Base-by-base conservation (phyloP, 192 early-diverging fungal genomes). In the Gigaspora rosea region DNA sequence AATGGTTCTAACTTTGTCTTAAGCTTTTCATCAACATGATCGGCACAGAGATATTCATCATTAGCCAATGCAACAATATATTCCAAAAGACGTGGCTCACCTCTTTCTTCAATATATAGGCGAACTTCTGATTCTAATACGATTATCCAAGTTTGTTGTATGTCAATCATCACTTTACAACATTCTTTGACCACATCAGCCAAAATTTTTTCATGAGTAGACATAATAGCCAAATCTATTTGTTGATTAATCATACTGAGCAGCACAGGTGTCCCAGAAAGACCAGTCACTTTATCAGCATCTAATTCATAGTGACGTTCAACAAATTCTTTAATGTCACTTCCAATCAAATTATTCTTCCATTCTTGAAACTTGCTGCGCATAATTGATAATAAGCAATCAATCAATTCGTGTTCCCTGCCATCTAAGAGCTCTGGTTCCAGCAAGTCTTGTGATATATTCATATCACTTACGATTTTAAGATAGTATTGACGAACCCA, bases 231-330 rank as follows among this genome's bases (percentile, higher is more conserved):
- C n/a, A 99, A 80, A 74, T 95, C 93, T 47, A 99, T 88, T 82
- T 98, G 96, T 85, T 99, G 95, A 81, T 97, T 97, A 73, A 99
- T 90, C 87, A 99, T 98, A 82, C 97, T 94, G 84, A 98, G 98
- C 79, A 98, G 85, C 62, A 95, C 90, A 47, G 94, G 91, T 1
- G 95, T 90, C 9, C 91, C 93, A 22, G 93, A 82, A 41, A 97
- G 89, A 15, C 93, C 84, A 78, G 94, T 97, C 51, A 93, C 84
- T 9, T 91, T 92, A 75, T 91, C 91, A 33, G 88, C 86, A 80
- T 93, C 94, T 69, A 86, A 85, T 10, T 89, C 80, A 32, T 84
- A 76, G n/a, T 85, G 73, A 51, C 95, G 86, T 59, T 90, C 78
- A 32, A 87, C 80, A 80, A 98, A 99, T 46, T 94, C 91, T 33